phyloP scores from a whole-genome alignment of 78 protist species.

The Dictyostelium discoideum region DNA sequence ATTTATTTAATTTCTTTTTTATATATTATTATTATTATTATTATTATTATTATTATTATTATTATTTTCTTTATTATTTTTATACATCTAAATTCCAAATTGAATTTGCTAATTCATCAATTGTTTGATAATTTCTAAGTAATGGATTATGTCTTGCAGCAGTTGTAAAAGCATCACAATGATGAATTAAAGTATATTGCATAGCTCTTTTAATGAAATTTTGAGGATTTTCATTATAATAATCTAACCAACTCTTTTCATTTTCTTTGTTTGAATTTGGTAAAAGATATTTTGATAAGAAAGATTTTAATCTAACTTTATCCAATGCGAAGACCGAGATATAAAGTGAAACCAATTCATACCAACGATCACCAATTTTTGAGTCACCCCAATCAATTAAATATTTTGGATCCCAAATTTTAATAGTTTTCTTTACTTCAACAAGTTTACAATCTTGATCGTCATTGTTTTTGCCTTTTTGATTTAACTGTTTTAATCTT shows the following conservation, averaged over 20 bases:
- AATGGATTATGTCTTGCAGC: slow-evolving; percentile 20
- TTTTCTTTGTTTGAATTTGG: no score
- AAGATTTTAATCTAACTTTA: slow-evolving; percentile 23
- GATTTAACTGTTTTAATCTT: neutral
- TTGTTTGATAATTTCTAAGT: neutral
- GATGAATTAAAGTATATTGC: slow-evolving; percentile 66
- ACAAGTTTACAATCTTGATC: neutral
- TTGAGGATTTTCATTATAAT: slow-evolving; percentile 17
- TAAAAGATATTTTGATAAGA: slow-evolving; percentile 3
- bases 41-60: neutral
- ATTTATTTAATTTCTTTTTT: no score
- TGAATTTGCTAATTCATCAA: slow-evolving; percentile 20
- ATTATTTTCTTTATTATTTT: neutral
- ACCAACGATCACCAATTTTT: slow-evolving; percentile 62
- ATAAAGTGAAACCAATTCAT: slow-evolving; percentile 69
- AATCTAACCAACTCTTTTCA: slow-evolving; percentile 8
- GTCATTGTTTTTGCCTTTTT: neutral
- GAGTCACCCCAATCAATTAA: slow-evolving; percentile 76
- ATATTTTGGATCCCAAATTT: slow-evolving; percentile 38
- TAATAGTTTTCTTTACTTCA: neutral
- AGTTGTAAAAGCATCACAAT: slow-evolving; percentile 79
- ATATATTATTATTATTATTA: neutral
- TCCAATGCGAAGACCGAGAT: slow-evolving; percentile 67
- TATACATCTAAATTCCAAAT: slow-evolving; percentile 33
- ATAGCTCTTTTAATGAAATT: slow-evolving; percentile 44